phyloP scores from a whole-genome alignment of 805 yeast genomes.

The Candida rishiriensis region DNA sequence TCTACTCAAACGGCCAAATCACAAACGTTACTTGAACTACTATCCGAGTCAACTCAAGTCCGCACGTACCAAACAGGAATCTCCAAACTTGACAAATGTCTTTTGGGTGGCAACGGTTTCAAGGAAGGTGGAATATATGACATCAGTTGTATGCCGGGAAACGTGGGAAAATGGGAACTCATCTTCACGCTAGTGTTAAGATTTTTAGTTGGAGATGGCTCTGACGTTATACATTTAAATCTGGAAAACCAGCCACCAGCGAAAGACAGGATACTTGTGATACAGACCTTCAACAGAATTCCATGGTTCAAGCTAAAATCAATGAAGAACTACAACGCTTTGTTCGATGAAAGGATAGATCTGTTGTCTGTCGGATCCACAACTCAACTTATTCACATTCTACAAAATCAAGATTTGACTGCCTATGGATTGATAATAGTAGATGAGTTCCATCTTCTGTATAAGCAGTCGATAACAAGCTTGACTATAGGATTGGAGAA shows the following conservation, averaged over 20 bases:
- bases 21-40: constrained; percentile 8
- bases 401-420: constrained; percentile 15
- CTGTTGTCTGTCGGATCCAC: constrained; percentile 13
- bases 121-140: constrained; percentile 23
- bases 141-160: constrained; percentile 24
- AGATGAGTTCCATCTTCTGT: constrained; percentile 26
- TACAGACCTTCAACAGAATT: constrained; percentile 13
- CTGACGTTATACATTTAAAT: too few species aligned
- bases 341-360: constrained; percentile 10
- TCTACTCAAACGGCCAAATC: neutral
- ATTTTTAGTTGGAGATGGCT: neutral
- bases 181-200: constrained; percentile 16
- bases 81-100: constrained; percentile 12
- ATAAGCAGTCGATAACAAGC: constrained; percentile 12
- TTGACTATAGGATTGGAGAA: constrained; percentile 3
- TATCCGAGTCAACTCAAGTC: neutral
- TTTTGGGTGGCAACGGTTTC: constrained; percentile 21
- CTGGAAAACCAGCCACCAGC: neutral
- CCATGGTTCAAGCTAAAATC: constrained; percentile 25
- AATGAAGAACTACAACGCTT: neutral
- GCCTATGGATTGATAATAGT: constrained; percentile 22
- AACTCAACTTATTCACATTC: constrained; percentile 17
- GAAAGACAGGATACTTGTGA: constrained; percentile 9
- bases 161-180: constrained; percentile 26
- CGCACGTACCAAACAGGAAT: constrained; percentile 16